Percentiles rank a stretch among this genome's conserved stretches.
These are phyloP conservation scores for Phytopythium montanum DNA, from an alignment of 352 stramenopile genomes.

Conservation along the genomic window DNA sequence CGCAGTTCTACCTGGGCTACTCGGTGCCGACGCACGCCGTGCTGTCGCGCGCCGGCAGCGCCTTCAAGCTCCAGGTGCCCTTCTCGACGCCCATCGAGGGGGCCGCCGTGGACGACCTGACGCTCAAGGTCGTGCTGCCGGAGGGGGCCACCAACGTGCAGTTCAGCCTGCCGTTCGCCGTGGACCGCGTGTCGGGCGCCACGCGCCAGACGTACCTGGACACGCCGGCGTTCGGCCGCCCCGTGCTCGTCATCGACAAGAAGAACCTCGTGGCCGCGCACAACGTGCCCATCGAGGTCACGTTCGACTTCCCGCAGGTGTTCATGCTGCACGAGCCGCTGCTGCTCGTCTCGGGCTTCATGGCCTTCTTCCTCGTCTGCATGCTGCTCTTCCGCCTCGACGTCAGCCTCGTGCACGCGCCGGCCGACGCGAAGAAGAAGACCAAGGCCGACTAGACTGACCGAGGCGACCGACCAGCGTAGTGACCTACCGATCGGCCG, in stretches of 20 bases:
- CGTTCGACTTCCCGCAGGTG: slow-evolving; percentile 74
- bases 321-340: slow-evolving; percentile 88
- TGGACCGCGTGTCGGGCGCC: slow-evolving; percentile 52
- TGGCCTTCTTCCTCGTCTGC: slow-evolving; percentile 82
- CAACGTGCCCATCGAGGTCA: slow-evolving; percentile 84
- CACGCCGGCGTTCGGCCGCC: slow-evolving; percentile 70
- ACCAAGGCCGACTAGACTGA: slow-evolving; percentile 61
- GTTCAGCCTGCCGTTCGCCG: slow-evolving; percentile 68
- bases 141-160: slow-evolving; percentile 81
- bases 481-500: no score
- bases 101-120: slow-evolving; percentile 80
- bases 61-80: slow-evolving; percentile 83
- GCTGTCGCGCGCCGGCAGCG: slow-evolving; percentile 51
- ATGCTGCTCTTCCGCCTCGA: slow-evolving; percentile 85
- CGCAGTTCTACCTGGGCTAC: slow-evolving; percentile 87
- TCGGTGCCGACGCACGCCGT: slow-evolving; percentile 81
- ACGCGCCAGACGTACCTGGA: slow-evolving; percentile 84
- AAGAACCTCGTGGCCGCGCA: slow-evolving; percentile 82
- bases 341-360: slow-evolving; percentile 79
- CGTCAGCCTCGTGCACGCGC: slow-evolving; percentile 54
- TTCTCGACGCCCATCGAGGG: slow-evolving; percentile 83
- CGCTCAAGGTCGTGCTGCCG: slow-evolving; percentile 84
- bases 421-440: slow-evolving; percentile 44
- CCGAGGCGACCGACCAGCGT: no score
- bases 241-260: slow-evolving; percentile 79